phyloP scores from a whole-genome alignment of 176 grass and related monocot genomes.

The Hordeum marinum region DNA sequence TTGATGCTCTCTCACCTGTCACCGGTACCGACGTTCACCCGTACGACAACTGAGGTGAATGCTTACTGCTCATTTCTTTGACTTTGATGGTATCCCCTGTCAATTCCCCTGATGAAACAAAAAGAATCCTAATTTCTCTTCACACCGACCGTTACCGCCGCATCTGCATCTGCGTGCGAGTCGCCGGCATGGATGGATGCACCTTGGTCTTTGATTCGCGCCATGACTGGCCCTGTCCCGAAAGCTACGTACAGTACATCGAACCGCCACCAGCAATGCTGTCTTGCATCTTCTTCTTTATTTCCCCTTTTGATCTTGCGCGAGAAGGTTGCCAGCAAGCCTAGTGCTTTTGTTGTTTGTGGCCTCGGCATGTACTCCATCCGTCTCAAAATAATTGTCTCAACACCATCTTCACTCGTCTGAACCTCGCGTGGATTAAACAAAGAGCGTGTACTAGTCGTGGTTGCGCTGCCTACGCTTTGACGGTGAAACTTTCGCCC shows the following conservation, averaged over 20 bases:
- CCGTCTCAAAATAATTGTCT: too few species aligned
- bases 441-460: too few species aligned
- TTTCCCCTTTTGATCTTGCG: not conserved
- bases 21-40: not conserved
- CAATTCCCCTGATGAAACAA: not conserved
- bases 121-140: not conserved
- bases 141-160: not conserved
- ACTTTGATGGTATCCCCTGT: not conserved
- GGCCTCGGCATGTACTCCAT: too few species aligned
- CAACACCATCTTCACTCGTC: too few species aligned
- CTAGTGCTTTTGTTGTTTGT: too few species aligned
- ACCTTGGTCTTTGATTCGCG: not conserved
- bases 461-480: not conserved
- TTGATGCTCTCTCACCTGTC: slow-evolving; percentile 3
- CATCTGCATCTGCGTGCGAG: not conserved
- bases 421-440: too few species aligned
- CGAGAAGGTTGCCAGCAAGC: too few species aligned
- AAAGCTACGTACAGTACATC: not conserved
- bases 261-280: not conserved
- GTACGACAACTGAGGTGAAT: slow-evolving; percentile 17
- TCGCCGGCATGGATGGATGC: not conserved
- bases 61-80: slow-evolving; percentile 5
- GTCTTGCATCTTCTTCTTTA: not conserved
- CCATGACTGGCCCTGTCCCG: not conserved
- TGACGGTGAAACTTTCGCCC: too few species aligned